phyloP scores from a whole-genome alignment of 768 basidiomycete genomes.

The Rhizopogon salebrosus region DNA sequence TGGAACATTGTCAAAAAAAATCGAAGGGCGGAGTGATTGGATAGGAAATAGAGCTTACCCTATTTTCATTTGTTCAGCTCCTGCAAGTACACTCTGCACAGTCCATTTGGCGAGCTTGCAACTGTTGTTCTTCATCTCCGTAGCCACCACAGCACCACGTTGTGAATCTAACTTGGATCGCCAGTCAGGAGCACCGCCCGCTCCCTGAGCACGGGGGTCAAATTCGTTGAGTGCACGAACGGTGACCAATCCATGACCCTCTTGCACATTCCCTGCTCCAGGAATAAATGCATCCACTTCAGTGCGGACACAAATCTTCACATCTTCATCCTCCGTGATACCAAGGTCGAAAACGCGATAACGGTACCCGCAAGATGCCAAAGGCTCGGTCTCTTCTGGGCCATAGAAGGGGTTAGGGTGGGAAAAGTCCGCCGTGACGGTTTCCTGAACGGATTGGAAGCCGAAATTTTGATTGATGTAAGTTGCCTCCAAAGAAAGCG shows the following conservation, averaged over 20 bases:
- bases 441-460: slow-evolving; percentile 89
- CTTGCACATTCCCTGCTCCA: slow-evolving; percentile 53
- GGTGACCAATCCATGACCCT: slow-evolving; percentile 78
- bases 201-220: slow-evolving; percentile 83
- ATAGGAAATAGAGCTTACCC: slow-evolving; percentile 54
- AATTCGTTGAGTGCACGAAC: slow-evolving; percentile 97
- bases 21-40: not conserved
- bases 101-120: slow-evolving; percentile 98
- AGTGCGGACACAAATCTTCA: slow-evolving; percentile 88
- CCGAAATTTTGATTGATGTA: slow-evolving; percentile 99
- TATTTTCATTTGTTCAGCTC: slow-evolving; percentile 95
- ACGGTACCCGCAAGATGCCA: slow-evolving; percentile 94
- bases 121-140: slow-evolving; percentile 99
- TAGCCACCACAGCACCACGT: slow-evolving; percentile 95
- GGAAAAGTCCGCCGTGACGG: slow-evolving; percentile 62
- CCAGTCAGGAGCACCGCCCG: slow-evolving; percentile 98
- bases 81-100: slow-evolving; percentile 90
- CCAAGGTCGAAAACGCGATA: slow-evolving; percentile 95
- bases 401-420: slow-evolving; percentile 95
- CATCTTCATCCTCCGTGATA: slow-evolving; percentile 84
- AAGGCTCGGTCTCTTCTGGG: slow-evolving; percentile 89
- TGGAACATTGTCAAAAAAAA: slow-evolving; percentile 4
- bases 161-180: slow-evolving; percentile 94
- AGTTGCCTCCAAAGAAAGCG: slow-evolving; percentile 93
- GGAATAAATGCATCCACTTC: slow-evolving; percentile 90